These are phyloP conservation scores for Coniochaeta sp. DNA, from an alignment of 2,329 filamentous ascomycete genomes.

Conservation along the genomic window DNA sequence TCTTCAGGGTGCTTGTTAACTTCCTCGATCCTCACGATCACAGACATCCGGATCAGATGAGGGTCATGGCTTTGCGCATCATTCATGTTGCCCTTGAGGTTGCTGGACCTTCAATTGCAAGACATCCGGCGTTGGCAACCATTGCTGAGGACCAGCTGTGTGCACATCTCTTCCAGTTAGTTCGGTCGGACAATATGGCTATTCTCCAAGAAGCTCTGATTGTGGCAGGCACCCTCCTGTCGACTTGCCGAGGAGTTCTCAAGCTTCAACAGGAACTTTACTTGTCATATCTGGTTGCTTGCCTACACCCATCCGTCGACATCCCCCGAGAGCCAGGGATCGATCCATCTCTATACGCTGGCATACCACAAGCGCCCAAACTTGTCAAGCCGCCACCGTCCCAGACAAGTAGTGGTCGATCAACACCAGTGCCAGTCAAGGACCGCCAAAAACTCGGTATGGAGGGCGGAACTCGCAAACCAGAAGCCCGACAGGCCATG, in stretches of 20 bases:
- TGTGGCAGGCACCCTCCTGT: conserved; percentile 82
- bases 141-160: conserved; percentile 92
- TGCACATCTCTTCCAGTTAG: conserved; percentile 89
- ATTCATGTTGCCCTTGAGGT: conserved; percentile 97
- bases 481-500: conserved; percentile 96
- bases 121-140: conserved; percentile 78
- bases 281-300: conserved; percentile 87
- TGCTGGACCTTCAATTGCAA: conserved; percentile 87
- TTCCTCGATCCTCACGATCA: conserved; percentile 88
- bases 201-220: conserved; percentile 88
- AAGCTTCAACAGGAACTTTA: conserved; percentile 97
- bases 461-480: conserved; percentile 85
- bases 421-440: conserved; percentile 84
- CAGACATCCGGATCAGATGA: conserved; percentile 88
- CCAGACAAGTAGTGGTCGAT: conserved; percentile 68
- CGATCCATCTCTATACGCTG: conserved; percentile 83
- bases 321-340: conserved; percentile 89
- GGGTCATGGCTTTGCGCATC: conserved; percentile 94
- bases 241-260: conserved; percentile 81
- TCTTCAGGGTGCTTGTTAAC: conserved; percentile 90
- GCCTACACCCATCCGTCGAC: conserved; percentile 86
- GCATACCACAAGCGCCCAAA: conserved; percentile 86
- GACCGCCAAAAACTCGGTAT: conserved; percentile 88
- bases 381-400: conserved; percentile 71
- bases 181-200: conserved; percentile 91